Evolutionary conservation across 2,329 filamentous ascomycete genomes (phyloP), one percentile per base, ranked within the genome.

Genomic region (Aphanoascus verrucosus): DNA sequence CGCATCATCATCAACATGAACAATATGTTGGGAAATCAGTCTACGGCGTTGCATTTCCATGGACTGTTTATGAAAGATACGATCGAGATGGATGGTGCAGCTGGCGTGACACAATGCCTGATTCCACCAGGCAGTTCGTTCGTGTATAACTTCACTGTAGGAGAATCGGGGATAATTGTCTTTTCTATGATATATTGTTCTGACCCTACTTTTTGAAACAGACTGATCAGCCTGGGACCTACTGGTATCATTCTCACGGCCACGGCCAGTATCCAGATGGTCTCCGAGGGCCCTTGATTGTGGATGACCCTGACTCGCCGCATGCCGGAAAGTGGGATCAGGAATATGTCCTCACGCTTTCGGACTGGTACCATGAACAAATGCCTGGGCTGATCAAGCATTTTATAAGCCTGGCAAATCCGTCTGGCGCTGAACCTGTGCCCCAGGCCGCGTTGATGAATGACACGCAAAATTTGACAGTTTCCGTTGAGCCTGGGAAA

Each of bases 361-460:
- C 81, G 0, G 83, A 86, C 65, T 81, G 83, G 82, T 86, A 86
- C 61, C 83, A 86, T 57, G 69, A 75, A 32, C 68, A 78, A 58
- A 75, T 78, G 68, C 68, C 69, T 4, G 61, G 59, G 12, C 66
- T 79, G 5, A 66, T 76, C 52, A 63, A 67, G 2, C 56, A 66
- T 31, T 80, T 79, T 61, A 66, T 80, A 51, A 73, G 66, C 48
- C 60, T 72, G 42, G 64, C 70, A 53, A 78, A 79, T 54, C 74
- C 73, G 2, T 73, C 72, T n/a, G 78, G 77, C 8, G 74, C 74
- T 4, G 74, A 85, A 60, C 82, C 83, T 1, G 78, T 87, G 2
- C 85, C 85, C 0, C 70, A 88, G 19, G 74, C 81, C 3, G 80
- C 81, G 2, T 73, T 89, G 38, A 76, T 88, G 65, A 87, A 88